phyloP scores from a whole-genome alignment of 2,329 filamentous ascomycete genomes.

The Triangularia verruculosa region DNA sequence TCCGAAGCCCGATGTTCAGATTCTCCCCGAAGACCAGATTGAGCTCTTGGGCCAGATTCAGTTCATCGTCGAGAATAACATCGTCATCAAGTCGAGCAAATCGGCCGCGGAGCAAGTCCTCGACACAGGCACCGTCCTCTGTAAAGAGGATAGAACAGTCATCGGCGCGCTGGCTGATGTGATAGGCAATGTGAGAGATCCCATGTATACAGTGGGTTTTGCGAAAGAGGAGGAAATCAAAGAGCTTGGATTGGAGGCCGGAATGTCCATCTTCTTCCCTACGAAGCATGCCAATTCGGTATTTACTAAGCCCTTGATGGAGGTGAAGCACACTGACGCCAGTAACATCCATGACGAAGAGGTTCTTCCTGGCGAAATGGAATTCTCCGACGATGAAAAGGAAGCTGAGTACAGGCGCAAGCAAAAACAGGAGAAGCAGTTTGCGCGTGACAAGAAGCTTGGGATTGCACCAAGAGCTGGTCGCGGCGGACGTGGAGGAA shows the following conservation, averaged over 20 bases:
- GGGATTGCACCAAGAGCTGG: background rate
- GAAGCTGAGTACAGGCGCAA: constrained; percentile 77
- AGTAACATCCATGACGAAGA: constrained; percentile 96
- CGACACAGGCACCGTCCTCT: constrained; percentile 80
- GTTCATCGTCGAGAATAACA: constrained; percentile 55
- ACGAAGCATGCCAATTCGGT: constrained; percentile 76
- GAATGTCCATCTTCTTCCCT: constrained; percentile 75
- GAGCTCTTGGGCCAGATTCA: constrained; percentile 72
- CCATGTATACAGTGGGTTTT: constrained; percentile 81
- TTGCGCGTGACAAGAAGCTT: constrained; percentile 40
- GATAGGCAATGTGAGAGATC: constrained; percentile 79
- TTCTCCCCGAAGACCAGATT: constrained; percentile 75
- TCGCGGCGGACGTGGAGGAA: background rate
- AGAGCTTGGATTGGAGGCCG: constrained; percentile 63
- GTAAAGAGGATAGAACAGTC: constrained; percentile 69
- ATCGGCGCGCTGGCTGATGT: constrained; percentile 83
- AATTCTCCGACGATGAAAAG: constrained; percentile 95
- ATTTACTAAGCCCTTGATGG: constrained; percentile 74
- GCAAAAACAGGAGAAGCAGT: constrained; percentile 62
- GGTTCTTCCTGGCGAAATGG: constrained; percentile 77
- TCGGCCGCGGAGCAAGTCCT: constrained; percentile 78
- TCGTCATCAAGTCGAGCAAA: constrained; percentile 57
- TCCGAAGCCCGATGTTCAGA: constrained; percentile 73
- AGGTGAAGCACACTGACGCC: constrained; percentile 82
- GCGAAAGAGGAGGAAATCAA: constrained; percentile 64